Percentiles rank a stretch among this genome's conserved stretches.
These are phyloP conservation scores for Ophiognomonia clavigignenti-juglandacearum DNA, from an alignment of 2,329 filamentous ascomycete species.

Conservation along the genomic window DNA sequence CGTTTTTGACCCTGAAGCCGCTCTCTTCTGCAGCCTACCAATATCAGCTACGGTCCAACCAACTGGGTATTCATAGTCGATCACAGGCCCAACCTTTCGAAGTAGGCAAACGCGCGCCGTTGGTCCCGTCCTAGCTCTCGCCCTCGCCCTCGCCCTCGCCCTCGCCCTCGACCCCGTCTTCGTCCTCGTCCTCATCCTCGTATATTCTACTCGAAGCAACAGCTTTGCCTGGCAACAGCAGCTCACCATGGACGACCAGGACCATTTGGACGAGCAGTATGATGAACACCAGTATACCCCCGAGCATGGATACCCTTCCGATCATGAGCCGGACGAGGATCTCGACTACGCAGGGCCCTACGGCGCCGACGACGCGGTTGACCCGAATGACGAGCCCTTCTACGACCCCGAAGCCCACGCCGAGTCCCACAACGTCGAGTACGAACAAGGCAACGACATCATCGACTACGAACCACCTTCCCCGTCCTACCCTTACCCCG, in stretches of 20 bases:
- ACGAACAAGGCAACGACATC: not conserved
- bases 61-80: too few relatives aligned
- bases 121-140: too few relatives aligned
- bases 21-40: too few relatives aligned
- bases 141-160: too few relatives aligned
- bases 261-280: slow-evolving; percentile 1
- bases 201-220: not conserved
- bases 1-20: too few relatives aligned
- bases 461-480: slow-evolving; percentile 8
- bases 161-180: too few relatives aligned
- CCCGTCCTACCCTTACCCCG: slow-evolving; percentile 11
- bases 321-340: slow-evolving; percentile 10
- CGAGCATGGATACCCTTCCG: not conserved
- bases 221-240: not conserved
- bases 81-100: too few relatives aligned
- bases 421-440: not conserved
- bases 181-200: not conserved
- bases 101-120: too few relatives aligned
- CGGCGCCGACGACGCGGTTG: not conserved
- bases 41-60: too few relatives aligned
- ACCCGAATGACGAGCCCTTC: slow-evolving; percentile 7
- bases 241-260: slow-evolving; percentile 1
- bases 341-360: slow-evolving; percentile 4
- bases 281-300: not conserved
- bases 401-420: slow-evolving; percentile 10